Evolutionary conservation across 805 yeast genomes (phyloP), one percentile per base, ranked within the genome.

Genomic region (Nakazawaea holstii): DNA sequence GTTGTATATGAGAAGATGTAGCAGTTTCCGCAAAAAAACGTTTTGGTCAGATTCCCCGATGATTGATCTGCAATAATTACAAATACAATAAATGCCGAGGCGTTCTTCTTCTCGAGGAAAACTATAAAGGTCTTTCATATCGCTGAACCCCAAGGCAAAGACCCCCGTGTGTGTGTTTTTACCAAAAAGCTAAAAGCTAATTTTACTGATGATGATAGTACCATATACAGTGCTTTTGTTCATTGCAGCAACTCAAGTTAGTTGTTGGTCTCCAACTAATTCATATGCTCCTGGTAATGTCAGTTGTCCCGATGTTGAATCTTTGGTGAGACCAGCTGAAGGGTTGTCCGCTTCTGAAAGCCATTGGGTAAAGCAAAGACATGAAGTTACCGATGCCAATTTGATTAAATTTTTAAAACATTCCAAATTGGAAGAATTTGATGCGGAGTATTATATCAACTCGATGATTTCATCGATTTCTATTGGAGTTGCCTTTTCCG

Each of bases 271-370:
- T 5, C 83, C 83, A 1, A 71, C 78, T 0, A 69, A 75, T 49
- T 67, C 76, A 1, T 83, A 83, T 53, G 83, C 82, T 1, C 89
- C 89, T 0, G 82, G 78, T 1, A 60, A 62, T 11, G 75, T 80
- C 5, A 64, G 68, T 2, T 82, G 88, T 61, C 86, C 84, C 2
- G 45, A 35, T 17, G 35, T 27, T 9, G 40, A 24, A 8, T 17
- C 29, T 6, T 35, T 42, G 17, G 40, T 42, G 5, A 72, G 90
- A 59, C 65, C 64, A 6, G 87, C 87, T 1, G 56, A 56, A 39
- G 55, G 60, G 3, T 52, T 82, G 3, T 73, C 82, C 1, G 53
- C 56, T 1, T 58, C 63, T 9, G 91, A 84, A 56, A 37, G 52
- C 0, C 69, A 56, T 0, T 83, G 88, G 88, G 55, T 84, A 8